Base-by-base conservation (phyloP, 2,329 filamentous ascomycete genomes). In the Colletotrichum noveboracense region DNA sequence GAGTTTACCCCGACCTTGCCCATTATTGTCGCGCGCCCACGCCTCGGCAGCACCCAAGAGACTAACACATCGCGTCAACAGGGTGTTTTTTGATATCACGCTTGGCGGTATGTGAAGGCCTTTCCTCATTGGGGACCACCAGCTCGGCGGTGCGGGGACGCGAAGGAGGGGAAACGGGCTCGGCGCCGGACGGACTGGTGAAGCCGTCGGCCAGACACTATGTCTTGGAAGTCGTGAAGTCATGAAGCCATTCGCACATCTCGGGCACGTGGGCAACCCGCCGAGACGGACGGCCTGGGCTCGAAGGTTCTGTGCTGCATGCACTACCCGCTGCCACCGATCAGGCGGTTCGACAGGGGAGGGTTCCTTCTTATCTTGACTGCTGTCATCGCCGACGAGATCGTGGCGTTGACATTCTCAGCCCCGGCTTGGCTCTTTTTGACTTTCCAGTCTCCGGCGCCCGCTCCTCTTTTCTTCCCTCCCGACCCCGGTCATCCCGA, bases 21-120 rank as follows among this genome's bases (percentile, higher is more conserved):
- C 43, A 7, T 52, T 67, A 8, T 21, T 18, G 5, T 32, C 26
- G 43, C 36, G 16, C 24, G 36, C 9, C 52, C 21, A 21, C 66
- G 8, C 43, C 16, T 18, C 16, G 58, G 28, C 24, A 69, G 24
- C 13, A 43, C 52, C 55, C 55, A 61, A 69, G 36, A 34, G 36
- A 65, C 75, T 78, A 78, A 76, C 62, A 28, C 58, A 65, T 66
- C 36, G 67, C 71, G 67, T 73, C 70, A 70, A 78, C 77, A 90
- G 88, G 80, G 92, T 93, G 79, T 94, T 96, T 87, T 95, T 95
- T 84, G 94, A 96, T 84, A 91, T 95, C 76, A 94, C 94, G 6
- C 88, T 97, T 73, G 94, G 94, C 87, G 94, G 94, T 94, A 76
- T 52, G 74, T 73, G 18, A 32, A n/a, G 26, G 10, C 21, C 30